Evolutionary conservation across 352 stramenopile genomes (phyloP).

Genomic region (Phytopythium chamaehyphon): DNA sequence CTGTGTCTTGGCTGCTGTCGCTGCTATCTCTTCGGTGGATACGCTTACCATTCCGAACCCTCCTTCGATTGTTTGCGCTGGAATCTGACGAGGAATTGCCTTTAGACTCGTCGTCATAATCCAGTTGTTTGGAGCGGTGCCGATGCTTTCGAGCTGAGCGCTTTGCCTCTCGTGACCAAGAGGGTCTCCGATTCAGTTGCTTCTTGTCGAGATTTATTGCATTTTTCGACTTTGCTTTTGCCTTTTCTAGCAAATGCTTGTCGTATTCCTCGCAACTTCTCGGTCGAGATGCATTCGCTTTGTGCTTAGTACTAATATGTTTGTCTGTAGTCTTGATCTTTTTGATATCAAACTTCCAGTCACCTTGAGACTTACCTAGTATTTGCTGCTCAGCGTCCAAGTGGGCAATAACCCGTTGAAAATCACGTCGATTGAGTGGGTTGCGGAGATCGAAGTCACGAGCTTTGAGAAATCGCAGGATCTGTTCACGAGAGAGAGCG

Average conservation of each 20-base stretch:
- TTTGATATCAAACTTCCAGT: not conserved
- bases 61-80: not conserved
- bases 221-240: not conserved
- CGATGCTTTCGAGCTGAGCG: not conserved
- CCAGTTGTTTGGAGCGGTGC: not conserved
- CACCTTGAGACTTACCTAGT: not conserved
- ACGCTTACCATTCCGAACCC: not conserved
- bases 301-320: not conserved
- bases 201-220: not conserved
- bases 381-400: constrained; percentile 25
- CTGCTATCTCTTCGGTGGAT: not conserved
- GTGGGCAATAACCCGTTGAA: constrained; percentile 31
- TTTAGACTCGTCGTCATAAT: not conserved
- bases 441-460: constrained; percentile 38
- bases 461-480: constrained; percentile 50
- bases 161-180: not conserved
- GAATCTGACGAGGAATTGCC: not conserved
- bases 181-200: not conserved
- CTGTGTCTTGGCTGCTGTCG: not conserved
- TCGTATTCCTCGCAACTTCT: constrained; percentile 3
- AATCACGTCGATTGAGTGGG: constrained; percentile 26
- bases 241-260: not conserved
- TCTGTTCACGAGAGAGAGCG: constrained; percentile 52
- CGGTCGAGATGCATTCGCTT: not conserved
- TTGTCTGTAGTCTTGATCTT: not conserved